phyloP scores from a whole-genome alignment of 139 green algal genomes.

The Marvania coccoides region DNA sequence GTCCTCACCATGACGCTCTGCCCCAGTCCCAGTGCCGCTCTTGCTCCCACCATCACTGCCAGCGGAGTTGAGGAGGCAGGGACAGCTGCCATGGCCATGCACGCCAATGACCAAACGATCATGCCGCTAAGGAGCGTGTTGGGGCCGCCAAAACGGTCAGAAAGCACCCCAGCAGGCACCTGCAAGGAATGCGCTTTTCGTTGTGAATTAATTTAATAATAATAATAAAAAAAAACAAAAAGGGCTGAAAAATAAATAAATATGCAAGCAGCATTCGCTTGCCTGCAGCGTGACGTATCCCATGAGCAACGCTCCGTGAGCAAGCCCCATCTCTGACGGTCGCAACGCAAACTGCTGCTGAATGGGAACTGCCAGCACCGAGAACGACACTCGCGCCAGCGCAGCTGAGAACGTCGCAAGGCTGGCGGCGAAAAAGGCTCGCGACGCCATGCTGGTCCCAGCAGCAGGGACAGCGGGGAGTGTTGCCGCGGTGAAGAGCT shows the following conservation, averaged over 20 bases:
- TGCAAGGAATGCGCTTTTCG: conserved; percentile 5
- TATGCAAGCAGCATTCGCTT: too few species aligned
- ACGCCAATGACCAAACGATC: conserved; percentile 34
- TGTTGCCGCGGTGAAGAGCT: too few species aligned
- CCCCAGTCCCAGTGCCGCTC: conserved; percentile 38
- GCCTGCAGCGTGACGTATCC: conserved; percentile 65
- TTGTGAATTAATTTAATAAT: too few species aligned
- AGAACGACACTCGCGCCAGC: conserved; percentile 23
- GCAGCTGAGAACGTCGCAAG: conserved; percentile 26
- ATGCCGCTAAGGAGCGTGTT: conserved; percentile 43
- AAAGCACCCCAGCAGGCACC: conserved; percentile 29
- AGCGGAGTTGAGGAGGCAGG: conserved; percentile 7
- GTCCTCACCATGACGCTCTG: conserved; percentile 46
- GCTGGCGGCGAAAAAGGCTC: neutral
- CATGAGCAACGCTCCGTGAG: conserved; percentile 47
- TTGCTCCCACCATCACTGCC: conserved; percentile 14
- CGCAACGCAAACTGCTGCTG: conserved; percentile 25
- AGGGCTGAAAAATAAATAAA: too few species aligned
- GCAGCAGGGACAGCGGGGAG: too few species aligned
- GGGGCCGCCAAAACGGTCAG: conserved; percentile 26
- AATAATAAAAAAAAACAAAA: too few species aligned
- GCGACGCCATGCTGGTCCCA: too few species aligned
- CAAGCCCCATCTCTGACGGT: conserved; percentile 34
- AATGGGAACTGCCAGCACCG: conserved; percentile 15
- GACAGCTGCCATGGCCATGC: neutral